Evolutionary conservation across 78 protist genomes (phyloP).

Genomic region (Anaeramoeba flamelloides): DNA sequence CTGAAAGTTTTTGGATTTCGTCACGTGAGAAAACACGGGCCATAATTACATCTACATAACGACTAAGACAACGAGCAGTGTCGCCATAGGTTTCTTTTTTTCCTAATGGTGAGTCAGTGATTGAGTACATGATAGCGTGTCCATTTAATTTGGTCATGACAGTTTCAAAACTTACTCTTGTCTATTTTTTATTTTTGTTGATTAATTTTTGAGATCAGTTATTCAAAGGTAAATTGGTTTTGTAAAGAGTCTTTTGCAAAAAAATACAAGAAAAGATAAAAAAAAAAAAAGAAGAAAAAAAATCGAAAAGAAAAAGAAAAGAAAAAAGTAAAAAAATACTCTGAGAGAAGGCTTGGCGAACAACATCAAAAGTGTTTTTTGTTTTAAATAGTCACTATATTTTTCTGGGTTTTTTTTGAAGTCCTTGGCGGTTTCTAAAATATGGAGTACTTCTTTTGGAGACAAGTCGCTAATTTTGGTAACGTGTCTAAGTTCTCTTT

Average conservation of each 20-base stretch:
- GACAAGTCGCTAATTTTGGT: too few species aligned
- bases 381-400: constrained; percentile 19
- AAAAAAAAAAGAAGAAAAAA: too few species aligned
- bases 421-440: constrained; percentile 9
- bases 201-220: too few species aligned
- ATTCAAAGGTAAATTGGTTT: too few species aligned
- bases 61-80: constrained; percentile 31
- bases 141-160: constrained; percentile 58
- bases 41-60: constrained; percentile 24
- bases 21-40: constrained; percentile 32
- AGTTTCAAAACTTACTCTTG: constrained; percentile 50
- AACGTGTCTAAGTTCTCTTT: too few species aligned
- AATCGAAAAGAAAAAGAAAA: too few species aligned
- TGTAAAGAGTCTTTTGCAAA: too few species aligned
- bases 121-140: constrained; percentile 47
- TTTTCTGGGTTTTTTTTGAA: constrained; percentile 15
- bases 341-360: constrained; percentile 57
- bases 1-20: constrained; percentile 27
- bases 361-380: constrained; percentile 43
- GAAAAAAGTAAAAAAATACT: too few species aligned
- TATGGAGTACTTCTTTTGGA: constrained; percentile 17
- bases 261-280: too few species aligned
- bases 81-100: constrained; percentile 39
- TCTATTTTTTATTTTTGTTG: too few species aligned
- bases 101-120: constrained; percentile 46